These are phyloP conservation scores for Pleoardoris graminearum DNA, from an alignment of 2,329 filamentous ascomycete genomes.

Conservation along the genomic window DNA sequence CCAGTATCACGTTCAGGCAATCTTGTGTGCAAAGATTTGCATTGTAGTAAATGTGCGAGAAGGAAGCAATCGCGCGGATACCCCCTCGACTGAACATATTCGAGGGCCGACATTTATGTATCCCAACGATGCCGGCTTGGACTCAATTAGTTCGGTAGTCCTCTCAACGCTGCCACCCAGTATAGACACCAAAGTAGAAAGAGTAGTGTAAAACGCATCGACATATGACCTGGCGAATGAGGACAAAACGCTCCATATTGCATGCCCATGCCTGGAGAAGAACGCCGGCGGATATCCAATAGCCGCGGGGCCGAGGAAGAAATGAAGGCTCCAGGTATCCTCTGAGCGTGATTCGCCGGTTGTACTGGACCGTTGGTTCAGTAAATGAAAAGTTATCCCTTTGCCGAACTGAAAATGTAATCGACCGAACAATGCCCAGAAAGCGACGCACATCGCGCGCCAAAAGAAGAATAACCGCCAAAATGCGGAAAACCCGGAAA, in stretches of 20 bases:
- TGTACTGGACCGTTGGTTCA: conserved; percentile 9
- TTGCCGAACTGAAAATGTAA: conserved; percentile 11
- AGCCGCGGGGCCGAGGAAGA: neutral
- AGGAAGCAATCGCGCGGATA: neutral
- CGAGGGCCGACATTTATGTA: conserved; percentile 15
- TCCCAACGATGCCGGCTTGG: conserved; percentile 12
- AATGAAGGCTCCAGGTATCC: conserved; percentile 4
- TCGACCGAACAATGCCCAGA: conserved; percentile 6
- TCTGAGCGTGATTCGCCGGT: conserved; percentile 16
- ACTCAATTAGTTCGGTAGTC: neutral
- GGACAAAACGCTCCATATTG: conserved; percentile 8
- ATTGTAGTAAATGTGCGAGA: neutral
- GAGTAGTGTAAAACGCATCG: conserved; percentile 23
- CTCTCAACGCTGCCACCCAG: conserved; percentile 13
- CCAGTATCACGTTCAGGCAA: too few species aligned
- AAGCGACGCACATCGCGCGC: neutral
- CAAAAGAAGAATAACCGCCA: conserved; percentile 2
- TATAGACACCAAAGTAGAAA: conserved; percentile 31
- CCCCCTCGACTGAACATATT: conserved; percentile 4
- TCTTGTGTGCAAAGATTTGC: neutral
- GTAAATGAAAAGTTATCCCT: conserved; percentile 15
- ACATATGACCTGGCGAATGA: conserved; percentile 15
- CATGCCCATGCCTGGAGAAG: conserved; percentile 1
- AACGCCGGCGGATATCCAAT: conserved; percentile 12
- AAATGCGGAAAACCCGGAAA: neutral